phyloP scores from a whole-genome alignment of 805 yeast species.

The Geotrichum ghanense region DNA sequence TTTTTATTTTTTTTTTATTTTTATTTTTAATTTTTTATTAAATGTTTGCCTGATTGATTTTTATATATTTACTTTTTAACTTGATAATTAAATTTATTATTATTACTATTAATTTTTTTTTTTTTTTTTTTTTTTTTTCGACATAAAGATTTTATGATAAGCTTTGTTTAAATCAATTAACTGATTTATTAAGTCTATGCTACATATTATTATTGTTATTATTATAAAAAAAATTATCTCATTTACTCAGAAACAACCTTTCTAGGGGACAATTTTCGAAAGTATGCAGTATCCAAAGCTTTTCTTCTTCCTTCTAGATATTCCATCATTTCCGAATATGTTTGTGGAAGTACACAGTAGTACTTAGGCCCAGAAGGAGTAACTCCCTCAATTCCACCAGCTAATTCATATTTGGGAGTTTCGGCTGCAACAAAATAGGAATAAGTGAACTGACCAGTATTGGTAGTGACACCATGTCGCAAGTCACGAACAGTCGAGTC shows the following conservation, averaged over 20 bases:
- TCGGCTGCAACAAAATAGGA: slow-evolving; percentile 56
- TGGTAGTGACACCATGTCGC: slow-evolving; percentile 47
- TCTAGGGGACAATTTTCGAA: slow-evolving; percentile 26
- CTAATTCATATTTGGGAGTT: slow-evolving; percentile 36
- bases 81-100: too few species aligned
- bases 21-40: too few species aligned
- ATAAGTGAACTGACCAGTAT: slow-evolving; percentile 80
- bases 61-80: too few species aligned
- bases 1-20: too few species aligned
- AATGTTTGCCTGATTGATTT: too few species aligned
- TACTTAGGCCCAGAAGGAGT: slow-evolving; percentile 15
- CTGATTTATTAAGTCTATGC: too few species aligned
- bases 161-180: too few species aligned
- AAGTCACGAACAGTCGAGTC: slow-evolving; percentile 67
- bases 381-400: slow-evolving; percentile 9
- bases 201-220: too few species aligned
- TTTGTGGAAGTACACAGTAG: slow-evolving; percentile 71
- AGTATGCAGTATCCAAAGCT: slow-evolving; percentile 69
- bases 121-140: too few species aligned
- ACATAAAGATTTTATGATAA: too few species aligned
- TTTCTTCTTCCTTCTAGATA: slow-evolving; percentile 85
- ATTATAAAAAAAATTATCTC: too few species aligned
- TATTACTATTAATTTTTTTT: too few species aligned
- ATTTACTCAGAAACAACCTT: neutral
- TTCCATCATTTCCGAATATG: slow-evolving; percentile 86